Conservation (phyloP, 208 protist species). For the Wallacemonas sp. region DNA sequence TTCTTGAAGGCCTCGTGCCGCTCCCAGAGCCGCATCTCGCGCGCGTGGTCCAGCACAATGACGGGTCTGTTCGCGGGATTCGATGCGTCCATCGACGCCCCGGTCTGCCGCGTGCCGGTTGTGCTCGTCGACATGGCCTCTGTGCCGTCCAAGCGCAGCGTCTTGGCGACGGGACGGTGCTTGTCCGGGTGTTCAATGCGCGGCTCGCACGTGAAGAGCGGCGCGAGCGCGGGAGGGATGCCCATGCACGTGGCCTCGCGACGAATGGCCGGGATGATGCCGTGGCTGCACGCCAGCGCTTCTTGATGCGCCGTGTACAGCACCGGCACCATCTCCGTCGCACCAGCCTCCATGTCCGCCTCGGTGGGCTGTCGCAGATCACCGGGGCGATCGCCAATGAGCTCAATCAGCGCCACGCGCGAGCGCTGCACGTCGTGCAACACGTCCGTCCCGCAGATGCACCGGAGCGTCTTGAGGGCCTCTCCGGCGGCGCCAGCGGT, state of each 20-base stretch:
- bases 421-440: constrained; percentile 57
- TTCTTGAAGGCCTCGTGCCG: constrained; percentile 53
- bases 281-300: constrained; percentile 42
- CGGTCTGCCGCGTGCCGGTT: too few species aligned
- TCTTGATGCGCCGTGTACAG: constrained; percentile 58
- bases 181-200: constrained; percentile 66
- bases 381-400: constrained; percentile 78
- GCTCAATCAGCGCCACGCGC: constrained; percentile 64
- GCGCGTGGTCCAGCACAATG: constrained; percentile 18
- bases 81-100: background rate
- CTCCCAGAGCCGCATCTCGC: constrained; percentile 39
- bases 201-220: constrained; percentile 73
- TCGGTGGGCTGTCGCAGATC: constrained; percentile 59
- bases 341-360: constrained; percentile 43
- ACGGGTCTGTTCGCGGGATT: constrained; percentile 16
- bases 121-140: too few species aligned
- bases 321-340: constrained; percentile 45
- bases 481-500: background rate
- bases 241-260: constrained; percentile 38
- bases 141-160: constrained; percentile 19
- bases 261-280: constrained; percentile 60
- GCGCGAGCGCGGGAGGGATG: constrained; percentile 62
- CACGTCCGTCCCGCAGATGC: constrained; percentile 46
- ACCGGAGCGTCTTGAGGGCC: constrained; percentile 28
- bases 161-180: constrained; percentile 35